A percentile compares a stretch with the other conserved stretches of the same genome.
These are phyloP conservation scores for Ophiostoma australiae DNA, from an alignment of 2,329 filamentous ascomycete species.

Conservation along the genomic window DNA sequence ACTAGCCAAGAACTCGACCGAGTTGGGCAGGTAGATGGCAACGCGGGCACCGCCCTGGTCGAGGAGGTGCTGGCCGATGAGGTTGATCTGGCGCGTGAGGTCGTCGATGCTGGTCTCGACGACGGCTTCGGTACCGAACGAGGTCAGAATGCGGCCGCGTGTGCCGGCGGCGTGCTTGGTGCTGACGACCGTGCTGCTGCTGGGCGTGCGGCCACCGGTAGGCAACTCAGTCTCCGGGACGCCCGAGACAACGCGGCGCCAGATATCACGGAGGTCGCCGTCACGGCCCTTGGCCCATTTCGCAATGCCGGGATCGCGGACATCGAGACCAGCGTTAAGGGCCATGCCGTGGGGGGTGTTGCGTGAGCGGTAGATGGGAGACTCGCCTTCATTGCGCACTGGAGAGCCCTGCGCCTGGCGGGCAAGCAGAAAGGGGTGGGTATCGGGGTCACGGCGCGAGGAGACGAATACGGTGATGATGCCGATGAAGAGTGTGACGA, in stretches of 20 bases:
- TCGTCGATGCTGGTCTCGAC: conserved; percentile 68
- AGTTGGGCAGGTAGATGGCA: conserved; percentile 89
- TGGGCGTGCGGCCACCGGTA: not conserved
- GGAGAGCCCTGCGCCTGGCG: conserved; percentile 74
- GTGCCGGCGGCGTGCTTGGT: not conserved
- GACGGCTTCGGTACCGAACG: conserved; percentile 69
- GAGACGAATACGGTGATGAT: conserved; percentile 68
- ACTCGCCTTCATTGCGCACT: conserved; percentile 79
- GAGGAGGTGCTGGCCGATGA: conserved; percentile 72
- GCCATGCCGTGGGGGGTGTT: conserved; percentile 81
- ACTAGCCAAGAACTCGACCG: conserved; percentile 74
- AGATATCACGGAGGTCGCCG: conserved; percentile 87
- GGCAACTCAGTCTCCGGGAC: conserved; percentile 56
- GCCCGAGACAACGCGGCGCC: conserved; percentile 67
- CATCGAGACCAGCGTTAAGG: conserved; percentile 69
- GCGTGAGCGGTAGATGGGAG: conserved; percentile 77
- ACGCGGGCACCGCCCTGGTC: conserved; percentile 69
- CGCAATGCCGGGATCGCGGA: conserved; percentile 72
- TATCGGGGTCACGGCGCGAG: conserved; percentile 74
- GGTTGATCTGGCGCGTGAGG: conserved; percentile 78
- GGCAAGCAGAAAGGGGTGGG: conserved; percentile 83
- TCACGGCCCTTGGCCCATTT: conserved; percentile 80
- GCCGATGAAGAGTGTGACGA: conserved; percentile 61
- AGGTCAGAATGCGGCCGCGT: conserved; percentile 68
- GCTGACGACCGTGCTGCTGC: conserved; percentile 6